Percentiles rank a stretch among this genome's conserved stretches.
phyloP scores from a whole-genome alignment of 352 stramenopile species.

The Phytophthora fragariae region DNA sequence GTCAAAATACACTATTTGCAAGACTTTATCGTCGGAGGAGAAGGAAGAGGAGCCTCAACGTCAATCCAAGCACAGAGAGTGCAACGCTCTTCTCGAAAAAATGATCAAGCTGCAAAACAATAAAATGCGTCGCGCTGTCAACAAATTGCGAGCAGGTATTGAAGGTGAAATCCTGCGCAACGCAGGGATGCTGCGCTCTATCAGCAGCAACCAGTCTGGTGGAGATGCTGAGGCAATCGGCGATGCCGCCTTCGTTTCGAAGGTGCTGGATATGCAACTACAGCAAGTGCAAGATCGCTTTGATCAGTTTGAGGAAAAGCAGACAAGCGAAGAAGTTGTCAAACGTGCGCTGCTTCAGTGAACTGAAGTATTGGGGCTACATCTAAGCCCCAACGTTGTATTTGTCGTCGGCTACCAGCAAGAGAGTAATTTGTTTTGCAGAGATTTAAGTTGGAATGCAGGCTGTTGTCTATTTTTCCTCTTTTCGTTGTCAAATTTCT shows the following conservation, averaged over 20 bases:
- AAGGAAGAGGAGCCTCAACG: not conserved
- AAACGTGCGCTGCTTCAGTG: conserved; percentile 23
- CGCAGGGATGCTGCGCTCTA: conserved; percentile 27
- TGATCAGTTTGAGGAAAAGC: conserved; percentile 24
- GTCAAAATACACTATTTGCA: not conserved
- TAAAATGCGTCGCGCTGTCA: conserved; percentile 15
- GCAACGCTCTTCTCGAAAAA: conserved; percentile 31
- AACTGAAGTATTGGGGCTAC: not conserved
- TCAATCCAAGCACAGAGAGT: conserved; percentile 32
- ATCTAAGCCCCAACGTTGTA: not conserved
- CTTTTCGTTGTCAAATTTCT: not conserved
- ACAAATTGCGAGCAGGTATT: conserved; percentile 21
- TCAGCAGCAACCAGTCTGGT: conserved; percentile 28
- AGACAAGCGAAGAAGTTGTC: conserved; percentile 12
- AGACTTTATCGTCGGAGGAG: not conserved
- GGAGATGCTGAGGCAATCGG: conserved; percentile 13
- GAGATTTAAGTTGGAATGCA: not conserved
- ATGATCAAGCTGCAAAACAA: conserved; percentile 40
- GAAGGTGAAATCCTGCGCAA: conserved; percentile 26
- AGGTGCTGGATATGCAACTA: conserved; percentile 27
- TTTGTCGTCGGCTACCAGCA: not conserved
- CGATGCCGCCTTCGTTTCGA: conserved; percentile 25
- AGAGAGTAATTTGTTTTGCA: not conserved
- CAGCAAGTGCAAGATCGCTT: conserved; percentile 32
- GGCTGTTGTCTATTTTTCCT: not conserved